A percentile compares a stretch with the other conserved stretches of the same genome.
Conservation (phyloP, 148 eudicot species). For the Camellia lanceoleosa region DNA sequence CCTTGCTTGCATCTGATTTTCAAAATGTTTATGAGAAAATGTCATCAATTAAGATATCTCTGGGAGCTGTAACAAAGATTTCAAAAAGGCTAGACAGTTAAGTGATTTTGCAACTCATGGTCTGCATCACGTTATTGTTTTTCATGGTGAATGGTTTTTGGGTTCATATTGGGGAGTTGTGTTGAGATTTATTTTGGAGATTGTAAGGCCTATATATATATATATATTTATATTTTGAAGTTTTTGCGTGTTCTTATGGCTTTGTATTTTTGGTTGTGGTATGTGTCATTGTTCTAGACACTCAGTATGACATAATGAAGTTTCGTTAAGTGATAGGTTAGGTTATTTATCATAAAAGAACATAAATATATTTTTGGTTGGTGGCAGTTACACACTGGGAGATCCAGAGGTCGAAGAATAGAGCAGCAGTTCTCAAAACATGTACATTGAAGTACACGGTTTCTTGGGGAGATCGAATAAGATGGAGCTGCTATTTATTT, state of each 20-base stretch:
- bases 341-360: neutral
- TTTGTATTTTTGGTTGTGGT: no score
- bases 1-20: no score
- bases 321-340: neutral
- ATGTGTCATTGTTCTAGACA: no score
- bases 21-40: neutral
- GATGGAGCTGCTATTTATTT: constrained; percentile 15
- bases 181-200: no score
- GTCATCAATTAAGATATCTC: neutral
- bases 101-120: no score
- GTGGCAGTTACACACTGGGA: neutral
- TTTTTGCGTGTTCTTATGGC: no score
- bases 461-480: neutral
- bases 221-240: no score
- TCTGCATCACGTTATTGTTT: no score
- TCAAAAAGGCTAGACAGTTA: neutral
- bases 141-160: no score
- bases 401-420: neutral
- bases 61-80: neutral
- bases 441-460: constrained; percentile 14
- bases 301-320: neutral
- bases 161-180: no score
- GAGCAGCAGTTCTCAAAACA: neutral
- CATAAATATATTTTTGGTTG: neutral
- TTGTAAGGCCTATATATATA: no score